These are phyloP conservation scores for Hyphopichia fennica DNA, from an alignment of 1,139 yeast species.

Conservation along the genomic window DNA sequence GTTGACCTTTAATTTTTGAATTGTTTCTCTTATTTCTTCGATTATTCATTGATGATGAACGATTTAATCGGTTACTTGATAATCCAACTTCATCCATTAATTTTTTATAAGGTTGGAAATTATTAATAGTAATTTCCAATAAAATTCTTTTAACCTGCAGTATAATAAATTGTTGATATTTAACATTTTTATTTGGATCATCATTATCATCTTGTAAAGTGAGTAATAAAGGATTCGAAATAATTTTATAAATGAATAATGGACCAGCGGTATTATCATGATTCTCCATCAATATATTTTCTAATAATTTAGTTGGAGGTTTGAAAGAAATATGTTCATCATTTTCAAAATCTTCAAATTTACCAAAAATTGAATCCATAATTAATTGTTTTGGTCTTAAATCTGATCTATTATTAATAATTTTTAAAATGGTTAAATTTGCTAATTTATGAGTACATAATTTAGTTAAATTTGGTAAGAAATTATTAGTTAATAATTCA, in stretches of 20 bases:
- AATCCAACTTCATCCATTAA: slow-evolving; percentile 93
- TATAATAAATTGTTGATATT: slow-evolving; percentile 57
- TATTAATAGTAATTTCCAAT: slow-evolving; percentile 53
- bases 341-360: slow-evolving; percentile 23
- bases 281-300: slow-evolving; percentile 54
- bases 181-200: slow-evolving; percentile 23
- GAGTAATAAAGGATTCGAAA: slow-evolving; percentile 62
- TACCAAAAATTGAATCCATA: slow-evolving; percentile 66
- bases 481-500: slow-evolving; percentile 43
- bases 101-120: slow-evolving; percentile 77
- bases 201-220: slow-evolving; percentile 26
- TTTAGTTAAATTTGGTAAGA: slow-evolving; percentile 61
- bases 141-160: slow-evolving; percentile 63
- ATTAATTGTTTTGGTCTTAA: slow-evolving; percentile 60
- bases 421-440: slow-evolving; percentile 76
- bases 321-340: slow-evolving; percentile 20
- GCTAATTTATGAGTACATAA: slow-evolving; percentile 87
- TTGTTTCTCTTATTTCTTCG: slow-evolving; percentile 22
- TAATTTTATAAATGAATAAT: slow-evolving; percentile 75
- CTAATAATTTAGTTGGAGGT: slow-evolving; percentile 32
- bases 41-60: slow-evolving; percentile 22
- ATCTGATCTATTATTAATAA: slow-evolving; percentile 70
- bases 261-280: slow-evolving; percentile 68
- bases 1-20: background rate
- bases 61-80: slow-evolving; percentile 34